These are phyloP conservation scores for Calocybe indica DNA, from an alignment of 768 basidiomycete genomes.

Conservation along the genomic window DNA sequence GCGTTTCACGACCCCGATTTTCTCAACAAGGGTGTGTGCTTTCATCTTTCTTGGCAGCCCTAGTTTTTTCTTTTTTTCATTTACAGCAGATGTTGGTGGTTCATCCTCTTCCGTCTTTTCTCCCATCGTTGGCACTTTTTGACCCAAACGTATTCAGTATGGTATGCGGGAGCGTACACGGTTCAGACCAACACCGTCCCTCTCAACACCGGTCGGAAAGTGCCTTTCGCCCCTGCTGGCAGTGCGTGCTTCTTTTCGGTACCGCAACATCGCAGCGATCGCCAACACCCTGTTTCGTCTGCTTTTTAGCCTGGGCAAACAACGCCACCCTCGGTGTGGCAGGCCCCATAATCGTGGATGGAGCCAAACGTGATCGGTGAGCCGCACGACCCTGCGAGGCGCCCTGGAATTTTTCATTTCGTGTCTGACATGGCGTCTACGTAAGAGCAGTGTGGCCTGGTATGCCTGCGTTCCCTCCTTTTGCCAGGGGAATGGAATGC, in stretches of 20 bases:
- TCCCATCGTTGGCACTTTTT: no score
- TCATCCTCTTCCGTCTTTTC: no score
- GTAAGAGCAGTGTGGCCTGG: conserved; percentile 53
- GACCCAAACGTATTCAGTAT: conserved; percentile 23
- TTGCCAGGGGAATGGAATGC: background rate
- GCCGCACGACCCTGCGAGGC: conserved; percentile 1
- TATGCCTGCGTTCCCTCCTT: conserved; percentile 8
- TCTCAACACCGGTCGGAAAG: conserved; percentile 41
- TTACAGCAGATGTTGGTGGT: background rate
- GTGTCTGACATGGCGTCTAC: background rate
- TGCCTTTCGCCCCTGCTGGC: conserved; percentile 40
- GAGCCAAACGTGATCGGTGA: conserved; percentile 52
- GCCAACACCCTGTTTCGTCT: no score
- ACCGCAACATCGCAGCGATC: background rate
- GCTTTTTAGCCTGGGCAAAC: conserved; percentile 41
- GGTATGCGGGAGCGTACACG: conserved; percentile 60
- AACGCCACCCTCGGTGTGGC: conserved; percentile 49
- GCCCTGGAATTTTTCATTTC: background rate
- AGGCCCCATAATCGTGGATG: conserved; percentile 57
- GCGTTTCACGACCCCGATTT: conserved; percentile 40
- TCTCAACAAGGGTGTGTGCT: conserved; percentile 38
- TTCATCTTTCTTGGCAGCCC: background rate
- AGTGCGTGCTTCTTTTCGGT: conserved; percentile 18
- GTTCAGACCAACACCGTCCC: conserved; percentile 53
- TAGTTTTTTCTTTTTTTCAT: background rate